Base-by-base conservation (phyloP, 2,329 filamentous ascomycete species). In the Achaetomium macrosporum region DNA sequence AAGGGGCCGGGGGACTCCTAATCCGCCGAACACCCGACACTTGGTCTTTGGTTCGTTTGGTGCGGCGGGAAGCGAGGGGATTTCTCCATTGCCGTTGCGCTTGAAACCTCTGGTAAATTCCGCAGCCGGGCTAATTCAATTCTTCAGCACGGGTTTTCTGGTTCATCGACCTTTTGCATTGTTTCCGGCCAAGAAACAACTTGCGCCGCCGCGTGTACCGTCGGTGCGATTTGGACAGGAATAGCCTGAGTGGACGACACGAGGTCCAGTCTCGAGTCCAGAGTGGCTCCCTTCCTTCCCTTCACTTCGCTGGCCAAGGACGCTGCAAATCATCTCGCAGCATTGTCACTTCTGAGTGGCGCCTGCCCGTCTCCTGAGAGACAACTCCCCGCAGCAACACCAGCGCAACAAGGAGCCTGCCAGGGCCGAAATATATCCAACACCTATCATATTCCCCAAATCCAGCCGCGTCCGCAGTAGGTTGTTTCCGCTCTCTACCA, bases 331-430 rank as follows among this genome's bases (percentile, higher is more conserved):
- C 42, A 53, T 50, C 55, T 51, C 16, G 16, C 19, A 31, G 37
- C 49, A 50, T 51, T 31, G 16, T 29, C 44, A 29, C 47, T 37
- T 33, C 44, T 48, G 47, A 55, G 47, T 55, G 53, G 53, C 39
- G 30, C 39, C 42, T 29, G 20, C 30, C 54, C 61, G 62, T 65
- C 60, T 61, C 63, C 62, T 57, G 53, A 64, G 62, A 55, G 60
- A 65, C 62, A 19, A 40, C 30, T 45, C 60, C 58, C 59, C 57
- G 48, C 56, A 52, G 35, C 50, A 47, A 46, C 55, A 51, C 17
- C 50, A 51, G 31, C 12, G 37, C 37, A 43, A 35, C 41, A 52
- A 37, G 33, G 47, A 44, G 47, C 56, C 45, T 37, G 57, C 33
- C 57, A 57, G 51, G 56, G 53, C 55, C 53, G 56, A 55, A 54